A percentile compares a stretch with the other conserved stretches of the same genome.
Evolutionary conservation across 495 filamentous ascomycete species (phyloP).

Genomic region (Emericellopsis terricola): DNA sequence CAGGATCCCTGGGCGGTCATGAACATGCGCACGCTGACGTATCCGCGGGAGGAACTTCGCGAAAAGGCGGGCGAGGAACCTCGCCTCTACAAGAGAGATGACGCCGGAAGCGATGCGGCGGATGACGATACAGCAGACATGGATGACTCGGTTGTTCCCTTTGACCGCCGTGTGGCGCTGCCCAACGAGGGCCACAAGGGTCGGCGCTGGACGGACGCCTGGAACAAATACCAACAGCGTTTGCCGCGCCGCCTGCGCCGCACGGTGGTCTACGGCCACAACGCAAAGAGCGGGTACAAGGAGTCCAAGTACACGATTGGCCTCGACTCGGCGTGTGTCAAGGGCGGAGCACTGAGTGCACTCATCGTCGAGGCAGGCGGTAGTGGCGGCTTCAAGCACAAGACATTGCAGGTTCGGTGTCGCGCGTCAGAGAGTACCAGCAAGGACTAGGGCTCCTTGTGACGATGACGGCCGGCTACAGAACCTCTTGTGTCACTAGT

Average conservation of each 20-base stretch:
- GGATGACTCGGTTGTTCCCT: neutral
- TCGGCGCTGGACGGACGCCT: slow-evolving; percentile 48
- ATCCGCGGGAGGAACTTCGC: slow-evolving; percentile 6
- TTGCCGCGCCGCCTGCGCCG: slow-evolving; percentile 7
- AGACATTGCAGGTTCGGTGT: slow-evolving; percentile 16
- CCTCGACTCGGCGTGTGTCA: slow-evolving; percentile 65
- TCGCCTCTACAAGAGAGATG: slow-evolving; percentile 2
- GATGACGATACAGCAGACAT: neutral
- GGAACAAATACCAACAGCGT: slow-evolving; percentile 18
- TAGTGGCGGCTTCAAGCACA: slow-evolving; percentile 5
- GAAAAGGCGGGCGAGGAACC: slow-evolving; percentile 3
- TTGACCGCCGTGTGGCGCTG: slow-evolving; percentile 36
- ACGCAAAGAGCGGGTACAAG: slow-evolving; percentile 52
- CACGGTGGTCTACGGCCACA: slow-evolving; percentile 73
- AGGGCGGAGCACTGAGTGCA: slow-evolving; percentile 58
- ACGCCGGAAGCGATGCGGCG: neutral
- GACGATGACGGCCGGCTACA: neutral
- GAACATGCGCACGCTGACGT: slow-evolving; percentile 69
- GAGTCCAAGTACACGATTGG: slow-evolving; percentile 58
- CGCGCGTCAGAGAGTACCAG: no score
- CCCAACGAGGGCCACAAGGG: slow-evolving; percentile 40
- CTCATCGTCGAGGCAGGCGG: slow-evolving; percentile 40
- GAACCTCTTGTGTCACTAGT: no score
- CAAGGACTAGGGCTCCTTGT: slow-evolving; percentile 1
- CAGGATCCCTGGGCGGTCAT: slow-evolving; percentile 72